Percentiles rank a stretch among this genome's conserved stretches.
Conservation (phyloP, 2,329 filamentous ascomycete genomes). For the Scopulariopsis brevicaulis region DNA sequence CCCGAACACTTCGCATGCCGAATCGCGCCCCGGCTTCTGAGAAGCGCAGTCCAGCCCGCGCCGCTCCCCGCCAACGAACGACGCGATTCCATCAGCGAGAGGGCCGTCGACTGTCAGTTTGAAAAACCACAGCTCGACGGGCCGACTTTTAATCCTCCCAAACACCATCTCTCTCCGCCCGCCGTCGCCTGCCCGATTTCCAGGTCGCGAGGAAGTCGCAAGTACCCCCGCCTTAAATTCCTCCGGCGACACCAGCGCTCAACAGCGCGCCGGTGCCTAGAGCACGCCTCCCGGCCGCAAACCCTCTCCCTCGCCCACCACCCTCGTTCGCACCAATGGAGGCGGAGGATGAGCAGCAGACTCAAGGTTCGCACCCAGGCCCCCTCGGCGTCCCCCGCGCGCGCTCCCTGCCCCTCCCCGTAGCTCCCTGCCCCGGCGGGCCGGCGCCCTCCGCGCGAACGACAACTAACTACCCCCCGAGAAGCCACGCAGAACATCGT, state of each 20-base stretch:
- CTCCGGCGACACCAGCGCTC: background rate
- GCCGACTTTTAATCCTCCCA: background rate
- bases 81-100: background rate
- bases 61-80: background rate
- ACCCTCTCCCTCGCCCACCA: background rate
- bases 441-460: background rate
- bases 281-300: background rate
- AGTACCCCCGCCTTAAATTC: background rate
- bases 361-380: constrained; percentile 3
- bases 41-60: background rate
- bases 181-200: background rate
- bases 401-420: background rate
- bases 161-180: background rate
- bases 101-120: background rate
- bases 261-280: background rate
- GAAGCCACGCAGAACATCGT: constrained; percentile 67
- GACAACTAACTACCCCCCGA: background rate
- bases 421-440: background rate
- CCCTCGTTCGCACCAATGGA: constrained; percentile 5
- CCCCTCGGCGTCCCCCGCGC: background rate
- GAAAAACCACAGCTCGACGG: background rate
- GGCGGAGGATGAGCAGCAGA: constrained; percentile 4
- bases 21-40: background rate
- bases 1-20: background rate
- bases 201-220: background rate